Evolutionary conservation across 179 eudicot species (phyloP), one percentile per base, ranked within the genome.

Genomic region (Gypsophila paniculata): DNA sequence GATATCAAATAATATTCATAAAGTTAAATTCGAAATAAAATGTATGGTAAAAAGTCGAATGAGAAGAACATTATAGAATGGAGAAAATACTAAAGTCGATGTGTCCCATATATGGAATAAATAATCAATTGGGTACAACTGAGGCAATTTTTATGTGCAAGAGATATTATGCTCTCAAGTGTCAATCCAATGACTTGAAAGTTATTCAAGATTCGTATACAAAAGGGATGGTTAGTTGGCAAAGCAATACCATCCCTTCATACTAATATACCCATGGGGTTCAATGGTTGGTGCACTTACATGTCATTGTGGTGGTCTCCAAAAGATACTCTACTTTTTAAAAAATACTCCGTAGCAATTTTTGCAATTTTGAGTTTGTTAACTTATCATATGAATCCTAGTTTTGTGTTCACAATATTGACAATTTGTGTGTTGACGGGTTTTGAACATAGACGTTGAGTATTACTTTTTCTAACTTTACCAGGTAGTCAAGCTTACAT

Each of bases 191-290:
- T 72, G 46, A 59, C 57, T 3, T 54, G 64, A 71, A 72, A 52
- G 49, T n/a, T 36, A 46, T 72, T 32, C 68, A 71, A 75, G 72
- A 76, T 76, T 76, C 80, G 44, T 69, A 70, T 17, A 26, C 52
- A 8, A 69, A 79, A 79, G 48, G 79, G 36, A 49, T 76, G 83
- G 11, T 29, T 42, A 9, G 80, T 64, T 69, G 76, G 65, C 36
- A 23, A 12, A 64, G 23, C 22, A 70, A 68, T 54, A 7, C 23
- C 65, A 60, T 54, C 32, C n/a, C 23, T 19, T 46, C 49, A 32
- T 46, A 42, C 46, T 42, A 42, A 42, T 42, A 42, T 42, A 42
- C 46, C 49, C 14, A 48, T 73, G 65, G 69, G 42, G 46, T 8
- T 72, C 18, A 21, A 65, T 25, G 59, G 25, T 5, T 19, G 67